Base-by-base conservation (phyloP, 495 filamentous ascomycete species). In the Penicillium roqueforti region DNA sequence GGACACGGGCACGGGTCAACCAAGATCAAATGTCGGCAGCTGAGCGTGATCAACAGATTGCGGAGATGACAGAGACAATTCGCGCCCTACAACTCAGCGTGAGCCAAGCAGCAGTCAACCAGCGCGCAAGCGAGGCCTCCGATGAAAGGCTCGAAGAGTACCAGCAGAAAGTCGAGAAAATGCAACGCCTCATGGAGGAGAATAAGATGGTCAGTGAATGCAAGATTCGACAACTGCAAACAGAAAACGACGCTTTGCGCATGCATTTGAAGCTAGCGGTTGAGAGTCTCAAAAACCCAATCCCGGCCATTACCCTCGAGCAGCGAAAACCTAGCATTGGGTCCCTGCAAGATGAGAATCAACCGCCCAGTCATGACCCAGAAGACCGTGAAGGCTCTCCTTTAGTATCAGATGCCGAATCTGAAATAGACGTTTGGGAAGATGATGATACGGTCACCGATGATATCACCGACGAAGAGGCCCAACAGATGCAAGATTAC, bases 101-200 rank as follows among this genome's bases (percentile, higher is more conserved):
- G 37, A 83, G 76, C 65, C 70, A 70, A 51, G 72, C 69, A 11
- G 68, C 73, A 4, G 73, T 68, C 39, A 75, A 68, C 48, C 75
- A 74, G 62, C 74, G 67, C 7, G 74, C 76, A 19, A 78, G 68
- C 29, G 81, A 83, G 48, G 63, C 76, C 44, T 79, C 85, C 47
- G 84, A 85, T 56, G 87, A 91, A 69, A 83, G 84, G 54, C 71
- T 97, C 23, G 92, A 96, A 59, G 89, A 96, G 63, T 99, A 97
- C 63, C 95, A 97, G 71, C 86, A 82, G 51, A 77, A 80, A 56
- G 91, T 97, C 6, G 77, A 83, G 28, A 81, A 84, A 41, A 87
- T 99, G 84, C 91, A 96, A 69, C 83, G 90, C 37, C 76, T 92
- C 58, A 96, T 96, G 92, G 92, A 97, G 66, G 93, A 99, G 73